Conservation (phyloP, 106 monocot species). For the Dendrobium officinale region DNA sequence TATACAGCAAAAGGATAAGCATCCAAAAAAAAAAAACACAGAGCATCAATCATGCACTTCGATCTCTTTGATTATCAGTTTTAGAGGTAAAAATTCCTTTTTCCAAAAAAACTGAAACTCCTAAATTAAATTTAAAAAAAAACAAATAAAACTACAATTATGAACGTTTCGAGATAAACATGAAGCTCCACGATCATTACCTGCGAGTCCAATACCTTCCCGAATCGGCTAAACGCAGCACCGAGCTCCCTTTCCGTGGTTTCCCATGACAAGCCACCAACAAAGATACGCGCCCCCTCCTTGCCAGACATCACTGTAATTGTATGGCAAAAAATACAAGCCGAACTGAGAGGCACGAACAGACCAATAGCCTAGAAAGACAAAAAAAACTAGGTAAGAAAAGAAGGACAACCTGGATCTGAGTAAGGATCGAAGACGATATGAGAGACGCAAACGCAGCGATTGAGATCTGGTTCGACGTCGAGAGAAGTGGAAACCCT, state of each 20-base stretch:
- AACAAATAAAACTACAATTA: not conserved
- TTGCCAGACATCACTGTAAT: slow-evolving; percentile 24
- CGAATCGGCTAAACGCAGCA: slow-evolving; percentile 48
- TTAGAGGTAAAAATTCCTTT: not conserved
- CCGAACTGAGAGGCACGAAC: not conserved
- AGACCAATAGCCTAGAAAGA: not conserved
- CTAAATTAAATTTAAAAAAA: not conserved
- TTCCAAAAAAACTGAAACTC: not conserved
- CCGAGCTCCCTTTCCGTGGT: slow-evolving; percentile 39
- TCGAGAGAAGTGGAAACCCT: not conserved
- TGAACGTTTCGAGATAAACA: not conserved
- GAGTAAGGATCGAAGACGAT: not conserved
- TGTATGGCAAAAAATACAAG: not conserved
- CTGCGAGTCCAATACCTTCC: slow-evolving; percentile 58
- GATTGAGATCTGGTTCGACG: not conserved
- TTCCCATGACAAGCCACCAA: slow-evolving; percentile 51
- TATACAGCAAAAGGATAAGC: not conserved
- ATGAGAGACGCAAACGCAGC: not conserved
- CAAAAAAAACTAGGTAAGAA: too few species aligned
- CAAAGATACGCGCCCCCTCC: slow-evolving; percentile 46
- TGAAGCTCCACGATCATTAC: slow-evolving; percentile 1
- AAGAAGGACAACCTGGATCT: too few species aligned
- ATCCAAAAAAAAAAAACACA: not conserved
- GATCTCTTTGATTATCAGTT: not conserved
- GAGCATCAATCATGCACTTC: not conserved